phyloP scores from a whole-genome alignment of 108 stramenopile species.

The Fragilaria crotonensis region DNA sequence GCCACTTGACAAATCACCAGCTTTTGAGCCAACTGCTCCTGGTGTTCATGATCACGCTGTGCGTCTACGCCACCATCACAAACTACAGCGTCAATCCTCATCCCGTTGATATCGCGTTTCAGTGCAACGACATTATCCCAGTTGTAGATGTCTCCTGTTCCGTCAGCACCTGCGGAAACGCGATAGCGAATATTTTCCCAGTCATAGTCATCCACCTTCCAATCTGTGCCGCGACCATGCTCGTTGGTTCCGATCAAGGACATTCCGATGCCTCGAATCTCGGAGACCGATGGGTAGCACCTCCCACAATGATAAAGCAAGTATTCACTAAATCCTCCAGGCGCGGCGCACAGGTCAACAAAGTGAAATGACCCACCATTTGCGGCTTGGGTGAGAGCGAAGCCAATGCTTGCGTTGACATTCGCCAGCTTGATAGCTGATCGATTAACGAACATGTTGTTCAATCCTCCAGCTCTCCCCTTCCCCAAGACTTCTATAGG shows the following conservation, averaged over 20 bases:
- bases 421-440: slow-evolving; percentile 83
- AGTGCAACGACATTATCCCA: slow-evolving; percentile 70
- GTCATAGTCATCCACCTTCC: slow-evolving; percentile 45
- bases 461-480: slow-evolving; percentile 24
- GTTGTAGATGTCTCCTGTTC: slow-evolving; percentile 76
- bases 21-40: slow-evolving; percentile 66
- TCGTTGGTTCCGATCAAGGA: slow-evolving; percentile 61
- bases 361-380: slow-evolving; percentile 38
- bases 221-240: slow-evolving; percentile 59
- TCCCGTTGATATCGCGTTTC: slow-evolving; percentile 17
- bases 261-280: slow-evolving; percentile 71
- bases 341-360: slow-evolving; percentile 84
- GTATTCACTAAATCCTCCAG: slow-evolving; percentile 87
- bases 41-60: slow-evolving; percentile 70
- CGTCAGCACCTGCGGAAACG: slow-evolving; percentile 60
- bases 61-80: slow-evolving; percentile 89
- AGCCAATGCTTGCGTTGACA: slow-evolving; percentile 62
- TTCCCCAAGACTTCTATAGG: slow-evolving; percentile 64
- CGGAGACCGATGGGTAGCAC: not conserved
- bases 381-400: slow-evolving; percentile 24
- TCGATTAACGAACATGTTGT: slow-evolving; percentile 50
- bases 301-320: slow-evolving; percentile 45
- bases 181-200: slow-evolving; percentile 20
- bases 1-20: slow-evolving; percentile 71
- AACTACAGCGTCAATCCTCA: slow-evolving; percentile 55